phyloP scores from a whole-genome alignment of 176 grass and related monocot genomes.

The Carex kokanica region DNA sequence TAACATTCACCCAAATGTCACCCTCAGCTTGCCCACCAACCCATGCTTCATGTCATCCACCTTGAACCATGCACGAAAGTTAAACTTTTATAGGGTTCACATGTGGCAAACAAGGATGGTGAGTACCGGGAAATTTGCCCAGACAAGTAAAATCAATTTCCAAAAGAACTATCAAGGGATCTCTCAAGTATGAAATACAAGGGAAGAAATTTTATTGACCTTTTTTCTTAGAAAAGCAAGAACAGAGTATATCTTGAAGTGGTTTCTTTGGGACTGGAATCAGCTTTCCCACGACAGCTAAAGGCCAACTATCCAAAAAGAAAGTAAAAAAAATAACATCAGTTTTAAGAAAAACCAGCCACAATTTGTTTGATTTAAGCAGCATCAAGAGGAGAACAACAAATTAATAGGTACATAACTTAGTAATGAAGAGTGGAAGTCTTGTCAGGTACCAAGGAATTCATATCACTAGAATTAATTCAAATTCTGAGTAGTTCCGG shows the following conservation, averaged over 20 bases:
- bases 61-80: too few species aligned
- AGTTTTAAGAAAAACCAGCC: background rate
- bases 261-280: slow-evolving; percentile 54
- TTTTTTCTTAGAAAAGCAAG: slow-evolving; percentile 36
- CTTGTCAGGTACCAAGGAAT: background rate
- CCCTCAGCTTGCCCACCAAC: background rate
- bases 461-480: too few species aligned
- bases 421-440: background rate
- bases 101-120: too few species aligned
- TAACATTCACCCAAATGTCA: background rate
- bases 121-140: background rate
- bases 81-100: too few species aligned
- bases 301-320: slow-evolving; percentile 49
- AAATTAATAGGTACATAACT: background rate
- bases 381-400: background rate
- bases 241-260: slow-evolving; percentile 34
- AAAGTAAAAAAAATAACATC: background rate
- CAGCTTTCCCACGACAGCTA: slow-evolving; percentile 63
- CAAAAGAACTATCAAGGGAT: background rate
- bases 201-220: slow-evolving; percentile 5
- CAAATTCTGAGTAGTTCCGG: too few species aligned
- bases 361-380: background rate
- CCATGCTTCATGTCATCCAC: background rate
- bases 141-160: background rate
- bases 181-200: background rate